Conservation (phyloP, 108 stramenopile genomes). For the Nitzschia inconspicua region DNA sequence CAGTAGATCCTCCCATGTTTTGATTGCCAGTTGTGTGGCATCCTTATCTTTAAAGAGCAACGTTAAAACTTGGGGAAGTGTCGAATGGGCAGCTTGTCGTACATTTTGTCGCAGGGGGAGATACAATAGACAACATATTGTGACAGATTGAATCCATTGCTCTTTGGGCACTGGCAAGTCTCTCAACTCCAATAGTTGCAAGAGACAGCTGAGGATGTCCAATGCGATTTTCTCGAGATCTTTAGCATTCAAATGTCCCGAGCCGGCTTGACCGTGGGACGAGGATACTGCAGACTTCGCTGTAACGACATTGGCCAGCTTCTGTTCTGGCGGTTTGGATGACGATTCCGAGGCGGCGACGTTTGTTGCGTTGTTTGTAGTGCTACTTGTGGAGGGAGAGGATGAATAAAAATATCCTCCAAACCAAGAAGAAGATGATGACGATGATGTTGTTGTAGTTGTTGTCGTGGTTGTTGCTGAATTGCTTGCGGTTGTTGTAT, state of each 20-base stretch:
- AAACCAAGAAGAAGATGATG: conserved; percentile 21
- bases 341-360: too few relatives aligned
- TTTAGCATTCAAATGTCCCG: conserved; percentile 32
- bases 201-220: conserved; percentile 45
- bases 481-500: background rate
- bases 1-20: conserved; percentile 50
- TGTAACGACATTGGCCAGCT: background rate
- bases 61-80: conserved; percentile 36
- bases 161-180: conserved; percentile 35
- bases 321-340: too few relatives aligned
- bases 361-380: conserved; percentile 6
- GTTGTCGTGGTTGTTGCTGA: background rate
- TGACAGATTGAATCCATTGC: conserved; percentile 40
- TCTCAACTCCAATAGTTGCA: conserved; percentile 38
- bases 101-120: conserved; percentile 29
- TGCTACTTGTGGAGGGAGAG: background rate
- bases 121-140: conserved; percentile 37
- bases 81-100: conserved; percentile 40
- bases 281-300: conserved; percentile 24
- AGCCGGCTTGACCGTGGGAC: conserved; percentile 33
- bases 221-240: conserved; percentile 45
- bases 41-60: conserved; percentile 15
- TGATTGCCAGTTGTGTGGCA: conserved; percentile 6
- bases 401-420: conserved; percentile 29
- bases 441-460: conserved; percentile 4